Evolutionary conservation across 495 filamentous ascomycete species (phyloP), one percentile per base, ranked within the genome.

Genomic region (Aspergillus egyptiacus): DNA sequence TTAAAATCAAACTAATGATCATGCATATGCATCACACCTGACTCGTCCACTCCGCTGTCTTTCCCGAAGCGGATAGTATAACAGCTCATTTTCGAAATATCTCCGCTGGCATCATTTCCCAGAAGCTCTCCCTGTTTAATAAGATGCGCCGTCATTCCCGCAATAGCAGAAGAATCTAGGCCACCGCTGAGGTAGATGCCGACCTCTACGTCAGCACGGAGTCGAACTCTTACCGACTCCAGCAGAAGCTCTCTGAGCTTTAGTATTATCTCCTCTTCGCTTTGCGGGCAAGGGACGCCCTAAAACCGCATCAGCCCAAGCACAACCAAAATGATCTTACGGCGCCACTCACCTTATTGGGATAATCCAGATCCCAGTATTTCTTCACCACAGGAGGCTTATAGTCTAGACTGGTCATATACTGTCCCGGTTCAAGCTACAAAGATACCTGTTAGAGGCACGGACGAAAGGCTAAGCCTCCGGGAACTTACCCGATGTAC

Each of bases 101-200:
- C 27, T 25, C 60, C 48, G 43, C 49, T 51, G 5, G 54, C 32
- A 17, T 62, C 63, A 49, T 62, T 66, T 7, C 70, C 68, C 6
- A 72, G 56, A 27, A 55, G 54, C 6, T 59, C 55, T 14, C 64
- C 66, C 32, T 77, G 58, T 18, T 67, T 57, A 1, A 72, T 58
- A 2, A 78, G 67, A 48, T 77, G 62, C 1, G 64, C 65, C 18
- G 71, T 71, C 56, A 80, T 79, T 11, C 77, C 74, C 13, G 75
- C 77, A 23, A 79, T 58, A 6, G 67, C 65, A 0, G 74, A 74
- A 5, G 70, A 75, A 50, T 78, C 77, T 23, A 81, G 61, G 2
- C 77, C 77, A n/a, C 77, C 77, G 19, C 63, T 70, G 1, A 79
- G 58, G 44, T 73, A 76, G 34, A 80, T 59, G 1, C 75, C 76